Evolutionary conservation across 2,329 filamentous ascomycete genomes (phyloP).

Genomic region (Talaromyces sp.): DNA sequence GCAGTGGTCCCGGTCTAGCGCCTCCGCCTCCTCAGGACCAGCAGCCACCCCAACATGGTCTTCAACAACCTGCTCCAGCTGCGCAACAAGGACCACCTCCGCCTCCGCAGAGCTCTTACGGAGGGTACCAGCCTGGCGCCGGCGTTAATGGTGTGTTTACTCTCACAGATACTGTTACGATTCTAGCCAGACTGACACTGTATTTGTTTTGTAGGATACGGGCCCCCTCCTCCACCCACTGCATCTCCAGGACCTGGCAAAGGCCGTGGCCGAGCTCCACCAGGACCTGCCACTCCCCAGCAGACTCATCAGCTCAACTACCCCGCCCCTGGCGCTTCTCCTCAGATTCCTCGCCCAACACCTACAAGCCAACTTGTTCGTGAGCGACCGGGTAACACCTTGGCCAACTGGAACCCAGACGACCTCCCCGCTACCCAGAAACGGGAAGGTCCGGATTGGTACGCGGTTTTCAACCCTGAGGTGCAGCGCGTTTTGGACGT

Average conservation of each 20-base stretch:
- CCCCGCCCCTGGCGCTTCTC: conserved; percentile 73
- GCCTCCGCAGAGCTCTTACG: conserved; percentile 65
- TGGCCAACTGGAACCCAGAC: conserved; percentile 83
- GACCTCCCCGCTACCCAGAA: conserved; percentile 80
- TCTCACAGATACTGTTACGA: conserved; percentile 14
- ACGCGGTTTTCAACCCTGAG: conserved; percentile 90
- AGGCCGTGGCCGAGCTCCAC: conserved; percentile 60
- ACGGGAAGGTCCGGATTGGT: conserved; percentile 88
- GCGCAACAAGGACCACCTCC: conserved; percentile 61
- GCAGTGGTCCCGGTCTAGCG: conserved; percentile 78
- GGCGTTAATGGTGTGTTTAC: conserved; percentile 55
- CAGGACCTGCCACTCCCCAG: conserved; percentile 77
- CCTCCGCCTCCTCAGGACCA: conserved; percentile 66
- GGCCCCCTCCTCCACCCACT: conserved; percentile 72
- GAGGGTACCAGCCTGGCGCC: conserved; percentile 61
- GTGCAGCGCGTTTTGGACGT: conserved; percentile 88
- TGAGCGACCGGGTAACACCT: conserved; percentile 58
- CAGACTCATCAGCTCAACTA: conserved; percentile 85
- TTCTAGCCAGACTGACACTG: conserved; percentile 39
- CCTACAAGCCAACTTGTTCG: conserved; percentile 52
- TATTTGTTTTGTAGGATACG: conserved; percentile 56
- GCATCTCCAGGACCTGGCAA: conserved; percentile 82
- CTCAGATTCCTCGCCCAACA: conserved; percentile 81
- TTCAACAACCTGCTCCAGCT: conserved; percentile 54
- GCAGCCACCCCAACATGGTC: conserved; percentile 54